Conservation (phyloP, 208 protist species). For the Trichomonas gallinae region DNA sequence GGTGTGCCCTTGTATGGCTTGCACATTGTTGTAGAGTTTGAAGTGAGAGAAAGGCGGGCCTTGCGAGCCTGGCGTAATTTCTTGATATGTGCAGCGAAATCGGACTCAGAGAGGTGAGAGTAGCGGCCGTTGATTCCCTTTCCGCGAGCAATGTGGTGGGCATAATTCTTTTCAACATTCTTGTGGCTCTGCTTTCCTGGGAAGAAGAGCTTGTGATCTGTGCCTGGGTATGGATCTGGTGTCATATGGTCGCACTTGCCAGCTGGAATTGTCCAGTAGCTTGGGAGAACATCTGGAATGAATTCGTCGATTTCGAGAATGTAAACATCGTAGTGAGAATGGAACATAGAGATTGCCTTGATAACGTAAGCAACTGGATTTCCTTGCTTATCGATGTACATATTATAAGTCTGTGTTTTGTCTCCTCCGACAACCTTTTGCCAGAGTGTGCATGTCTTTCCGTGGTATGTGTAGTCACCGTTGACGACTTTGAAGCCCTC, state of each 20-base stretch:
- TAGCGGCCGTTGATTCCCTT: not conserved
- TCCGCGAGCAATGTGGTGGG: not conserved
- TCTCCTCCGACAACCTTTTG: not conserved
- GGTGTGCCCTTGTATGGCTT: not conserved
- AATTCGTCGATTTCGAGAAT: not conserved
- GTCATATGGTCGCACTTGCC: not conserved
- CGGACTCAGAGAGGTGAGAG: not conserved
- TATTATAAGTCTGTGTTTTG: not conserved
- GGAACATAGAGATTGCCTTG: not conserved
- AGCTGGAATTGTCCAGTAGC: not conserved
- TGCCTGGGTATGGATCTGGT: not conserved
- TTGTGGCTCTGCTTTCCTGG: not conserved
- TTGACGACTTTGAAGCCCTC: not conserved
- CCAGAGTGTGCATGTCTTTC: not conserved
- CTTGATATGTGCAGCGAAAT: not conserved
- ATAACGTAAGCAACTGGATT: constrained; percentile 7
- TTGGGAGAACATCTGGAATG: not conserved
- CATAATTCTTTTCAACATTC: not conserved
- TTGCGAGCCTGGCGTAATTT: not conserved
- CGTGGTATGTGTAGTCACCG: not conserved
- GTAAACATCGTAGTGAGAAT: not conserved
- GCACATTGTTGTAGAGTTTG: too few relatives aligned
- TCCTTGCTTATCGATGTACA: not conserved
- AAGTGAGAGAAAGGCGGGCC: not conserved
- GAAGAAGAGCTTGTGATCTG: not conserved